These are phyloP conservation scores for Cryptococcus sp. DNA, from an alignment of 1,284 basidiomycete genomes.

Conservation along the genomic window DNA sequence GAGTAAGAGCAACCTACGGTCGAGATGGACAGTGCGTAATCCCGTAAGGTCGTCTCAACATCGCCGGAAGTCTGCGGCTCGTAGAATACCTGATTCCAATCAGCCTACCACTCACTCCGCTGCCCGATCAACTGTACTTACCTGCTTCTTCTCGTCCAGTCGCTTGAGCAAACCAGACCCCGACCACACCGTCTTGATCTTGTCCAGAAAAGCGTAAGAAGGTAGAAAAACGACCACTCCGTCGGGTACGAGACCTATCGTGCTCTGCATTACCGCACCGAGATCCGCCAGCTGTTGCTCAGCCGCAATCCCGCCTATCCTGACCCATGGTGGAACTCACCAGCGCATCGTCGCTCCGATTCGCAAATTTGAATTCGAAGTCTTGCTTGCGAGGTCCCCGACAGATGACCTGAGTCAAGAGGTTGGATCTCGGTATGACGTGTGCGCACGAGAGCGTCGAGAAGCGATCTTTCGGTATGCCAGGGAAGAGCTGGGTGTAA, in stretches of 20 bases:
- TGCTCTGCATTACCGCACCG: conserved; percentile 73
- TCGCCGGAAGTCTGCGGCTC: conserved; percentile 74
- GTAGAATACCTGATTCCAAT: conserved; percentile 63
- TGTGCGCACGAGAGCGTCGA: conserved; percentile 85
- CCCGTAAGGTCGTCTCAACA: conserved; percentile 70
- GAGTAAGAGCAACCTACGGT: conserved; percentile 57
- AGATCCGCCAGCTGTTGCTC: conserved; percentile 68
- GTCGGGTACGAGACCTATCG: conserved; percentile 69
- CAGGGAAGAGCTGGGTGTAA: conserved; percentile 71
- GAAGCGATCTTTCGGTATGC: conserved; percentile 59
- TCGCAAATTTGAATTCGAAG: conserved; percentile 77
- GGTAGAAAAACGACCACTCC: conserved; percentile 94
- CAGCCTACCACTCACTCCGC: not conserved
- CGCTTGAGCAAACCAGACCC: conserved; percentile 58
- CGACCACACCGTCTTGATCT: conserved; percentile 63
- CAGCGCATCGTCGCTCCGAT: conserved; percentile 61
- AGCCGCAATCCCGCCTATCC: not conserved
- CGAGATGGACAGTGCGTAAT: conserved; percentile 63
- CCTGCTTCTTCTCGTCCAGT: conserved; percentile 67
- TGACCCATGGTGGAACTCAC: conserved; percentile 49
- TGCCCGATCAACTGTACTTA: conserved; percentile 17
- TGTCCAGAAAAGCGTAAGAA: conserved; percentile 77
- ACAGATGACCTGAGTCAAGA: conserved; percentile 70
- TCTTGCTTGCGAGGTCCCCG: conserved; percentile 70
- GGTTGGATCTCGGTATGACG: conserved; percentile 75